Percentiles rank a stretch among this genome's conserved stretches.
These are phyloP conservation scores for Aspergillus viridinutans DNA, from an alignment of 2,329 filamentous ascomycete genomes.

Conservation along the genomic window DNA sequence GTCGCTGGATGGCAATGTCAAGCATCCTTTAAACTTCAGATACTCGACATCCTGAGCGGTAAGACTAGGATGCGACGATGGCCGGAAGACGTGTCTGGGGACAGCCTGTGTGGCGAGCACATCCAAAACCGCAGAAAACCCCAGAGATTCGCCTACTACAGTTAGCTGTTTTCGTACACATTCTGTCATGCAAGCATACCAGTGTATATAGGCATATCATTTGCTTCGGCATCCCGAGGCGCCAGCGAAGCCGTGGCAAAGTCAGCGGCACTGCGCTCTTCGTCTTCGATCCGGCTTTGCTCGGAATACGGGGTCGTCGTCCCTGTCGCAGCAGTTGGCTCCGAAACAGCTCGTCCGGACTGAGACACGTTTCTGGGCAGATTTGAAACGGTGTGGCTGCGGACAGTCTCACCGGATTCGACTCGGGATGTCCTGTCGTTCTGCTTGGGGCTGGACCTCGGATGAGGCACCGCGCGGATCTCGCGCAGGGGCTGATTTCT, in stretches of 20 bases:
- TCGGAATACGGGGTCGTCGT: not conserved
- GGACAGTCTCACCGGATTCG: not conserved
- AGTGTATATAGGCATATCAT: constrained; percentile 23
- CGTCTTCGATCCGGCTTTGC: constrained; percentile 10
- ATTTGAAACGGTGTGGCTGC: not conserved
- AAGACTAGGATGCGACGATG: constrained; percentile 13
- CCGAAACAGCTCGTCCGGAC: not conserved
- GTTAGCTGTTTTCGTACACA: not conserved
- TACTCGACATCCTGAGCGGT: constrained; percentile 18
- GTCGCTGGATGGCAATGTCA: constrained; percentile 26
- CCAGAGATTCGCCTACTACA: not conserved
- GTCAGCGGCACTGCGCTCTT: constrained; percentile 21
- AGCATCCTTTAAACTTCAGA: constrained; percentile 32
- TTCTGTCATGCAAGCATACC: constrained; percentile 8
- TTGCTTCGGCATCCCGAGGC: constrained; percentile 7
- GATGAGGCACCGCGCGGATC: not conserved
- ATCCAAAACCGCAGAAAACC: not conserved
- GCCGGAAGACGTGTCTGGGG: not conserved
- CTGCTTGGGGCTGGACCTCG: not conserved
- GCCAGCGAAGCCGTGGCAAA: constrained; percentile 22
- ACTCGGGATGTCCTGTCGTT: not conserved
- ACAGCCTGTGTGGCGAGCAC: not conserved
- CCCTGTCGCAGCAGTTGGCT: not conserved
- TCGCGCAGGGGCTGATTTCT: constrained; percentile 13
- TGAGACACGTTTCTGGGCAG: not conserved